Percentiles rank a stretch among this genome's conserved stretches.
Conservation (phyloP, 2,329 filamentous ascomycete genomes). For the Talaromyces sp. region DNA sequence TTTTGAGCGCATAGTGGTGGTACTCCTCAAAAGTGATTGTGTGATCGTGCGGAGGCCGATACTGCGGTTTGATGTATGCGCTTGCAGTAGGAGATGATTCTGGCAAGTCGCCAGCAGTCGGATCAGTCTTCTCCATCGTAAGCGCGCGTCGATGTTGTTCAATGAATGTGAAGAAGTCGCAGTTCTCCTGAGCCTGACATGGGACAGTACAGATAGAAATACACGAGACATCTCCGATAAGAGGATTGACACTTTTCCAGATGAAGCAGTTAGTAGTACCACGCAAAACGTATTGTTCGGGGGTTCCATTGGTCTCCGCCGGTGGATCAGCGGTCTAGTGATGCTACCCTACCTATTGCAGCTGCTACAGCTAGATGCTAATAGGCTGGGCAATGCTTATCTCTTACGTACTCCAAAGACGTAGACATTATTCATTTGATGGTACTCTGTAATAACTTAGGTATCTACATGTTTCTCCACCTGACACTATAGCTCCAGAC, state of each 20-base stretch:
- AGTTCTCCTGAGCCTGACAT: neutral
- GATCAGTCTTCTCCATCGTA: slow-evolving; percentile 2
- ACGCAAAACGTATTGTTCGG: neutral
- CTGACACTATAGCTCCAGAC: too few species aligned
- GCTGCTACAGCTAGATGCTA: neutral
- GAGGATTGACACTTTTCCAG: neutral
- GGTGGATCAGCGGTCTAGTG: neutral
- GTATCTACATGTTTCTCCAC: too few species aligned
- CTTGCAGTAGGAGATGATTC: neutral
- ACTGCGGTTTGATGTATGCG: slow-evolving; percentile 18
- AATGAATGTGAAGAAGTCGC: neutral
- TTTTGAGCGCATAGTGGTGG: slow-evolving; percentile 32
- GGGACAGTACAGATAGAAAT: neutral
- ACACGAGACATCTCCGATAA: neutral
- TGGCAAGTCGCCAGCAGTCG: neutral
- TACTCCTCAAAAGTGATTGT: slow-evolving; percentile 36
- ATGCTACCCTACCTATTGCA: neutral
- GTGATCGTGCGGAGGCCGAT: slow-evolving; percentile 26
- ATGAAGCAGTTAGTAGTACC: neutral
- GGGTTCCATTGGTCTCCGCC: neutral
- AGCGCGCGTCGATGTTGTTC: neutral
- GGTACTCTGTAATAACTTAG: too few species aligned
- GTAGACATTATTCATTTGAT: neutral
- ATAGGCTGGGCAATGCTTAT: neutral
- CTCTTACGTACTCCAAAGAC: neutral